A percentile compares a stretch with the other conserved stretches of the same genome.
Evolutionary conservation across 1,284 basidiomycete genomes (phyloP).

Genomic region (Anthracocystis setariae): DNA sequence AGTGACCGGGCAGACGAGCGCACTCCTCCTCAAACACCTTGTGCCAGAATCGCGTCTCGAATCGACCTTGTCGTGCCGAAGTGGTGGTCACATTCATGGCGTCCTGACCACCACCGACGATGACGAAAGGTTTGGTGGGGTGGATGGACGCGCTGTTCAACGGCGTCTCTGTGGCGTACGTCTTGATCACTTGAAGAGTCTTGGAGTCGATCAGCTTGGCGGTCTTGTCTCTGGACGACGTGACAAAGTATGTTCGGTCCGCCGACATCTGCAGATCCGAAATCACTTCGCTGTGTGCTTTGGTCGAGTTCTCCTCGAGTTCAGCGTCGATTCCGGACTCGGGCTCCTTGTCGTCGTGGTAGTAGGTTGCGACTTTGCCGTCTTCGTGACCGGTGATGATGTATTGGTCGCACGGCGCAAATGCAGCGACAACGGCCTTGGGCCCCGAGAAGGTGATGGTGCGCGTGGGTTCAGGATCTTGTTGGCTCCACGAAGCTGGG

Average conservation of each 20-base stretch:
- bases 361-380: constrained; percentile 77
- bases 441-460: constrained; percentile 67
- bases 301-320: constrained; percentile 79
- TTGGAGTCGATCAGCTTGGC: constrained; percentile 93
- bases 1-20: constrained; percentile 79
- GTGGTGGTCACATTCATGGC: constrained; percentile 98
- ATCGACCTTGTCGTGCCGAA: constrained; percentile 90
- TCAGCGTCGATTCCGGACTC: constrained; percentile 76
- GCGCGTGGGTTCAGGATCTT: constrained; percentile 58
- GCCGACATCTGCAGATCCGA: constrained; percentile 92
- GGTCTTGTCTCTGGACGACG: constrained; percentile 95
- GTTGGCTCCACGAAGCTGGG: constrained; percentile 59
- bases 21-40: constrained; percentile 98
- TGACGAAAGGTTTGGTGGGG: constrained; percentile 80
- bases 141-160: constrained; percentile 92
- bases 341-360: constrained; percentile 65
- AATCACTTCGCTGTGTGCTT: constrained; percentile 56
- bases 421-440: constrained; percentile 94
- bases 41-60: constrained; percentile 99
- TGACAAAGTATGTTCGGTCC: constrained; percentile 94
- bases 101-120: constrained; percentile 92
- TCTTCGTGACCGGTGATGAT: constrained; percentile 96
- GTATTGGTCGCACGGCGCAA: constrained; percentile 80
- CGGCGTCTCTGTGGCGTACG: constrained; percentile 90
- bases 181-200: constrained; percentile 89